Conservation (phyloP, 345 rosid species). For the Odontarrhena argentea region DNA sequence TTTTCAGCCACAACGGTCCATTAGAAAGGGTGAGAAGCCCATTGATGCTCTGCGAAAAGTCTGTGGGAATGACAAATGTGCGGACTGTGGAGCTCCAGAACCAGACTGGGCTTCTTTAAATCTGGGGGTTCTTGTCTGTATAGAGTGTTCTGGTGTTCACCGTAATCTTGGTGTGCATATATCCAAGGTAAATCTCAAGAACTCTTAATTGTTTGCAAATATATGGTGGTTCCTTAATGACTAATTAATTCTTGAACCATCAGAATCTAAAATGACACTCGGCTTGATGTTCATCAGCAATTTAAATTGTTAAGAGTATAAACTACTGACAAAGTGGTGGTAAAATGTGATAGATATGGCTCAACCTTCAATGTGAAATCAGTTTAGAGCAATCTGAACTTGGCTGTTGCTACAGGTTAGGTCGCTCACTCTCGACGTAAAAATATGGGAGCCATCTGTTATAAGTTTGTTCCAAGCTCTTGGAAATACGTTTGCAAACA, state of each 20-base stretch:
- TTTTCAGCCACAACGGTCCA: slow-evolving; percentile 70
- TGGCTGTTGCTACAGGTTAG: slow-evolving; percentile 69
- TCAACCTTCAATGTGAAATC: slow-evolving; percentile 5
- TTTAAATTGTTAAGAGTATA: slow-evolving; percentile 18
- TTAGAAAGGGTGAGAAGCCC: slow-evolving; percentile 81
- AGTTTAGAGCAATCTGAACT: slow-evolving; percentile 2
- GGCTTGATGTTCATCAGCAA: slow-evolving; percentile 20
- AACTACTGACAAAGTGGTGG: neutral
- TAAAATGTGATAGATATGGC: slow-evolving; percentile 18
- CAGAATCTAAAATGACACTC: slow-evolving; percentile 5
- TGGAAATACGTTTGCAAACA: slow-evolving; percentile 88
- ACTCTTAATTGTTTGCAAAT: neutral
- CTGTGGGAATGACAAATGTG: slow-evolving; percentile 92
- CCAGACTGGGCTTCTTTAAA: slow-evolving; percentile 99
- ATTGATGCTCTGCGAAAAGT: slow-evolving; percentile 77
- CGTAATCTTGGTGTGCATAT: slow-evolving; percentile 98
- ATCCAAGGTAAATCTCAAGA: slow-evolving; percentile 66
- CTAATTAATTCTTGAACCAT: neutral
- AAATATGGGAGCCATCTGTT: slow-evolving; percentile 98
- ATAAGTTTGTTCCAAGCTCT: slow-evolving; percentile 92
- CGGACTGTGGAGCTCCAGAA: slow-evolving; percentile 98
- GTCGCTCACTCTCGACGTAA: slow-evolving; percentile 96
- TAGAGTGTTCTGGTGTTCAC: slow-evolving; percentile 98
- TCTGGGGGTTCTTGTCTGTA: slow-evolving; percentile 96
- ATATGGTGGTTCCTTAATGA: slow-evolving; percentile 4